A percentile compares a stretch with the other conserved stretches of the same genome.
phyloP scores from a whole-genome alignment of 116 monocot species.

The Dioscorea cayenensis region DNA sequence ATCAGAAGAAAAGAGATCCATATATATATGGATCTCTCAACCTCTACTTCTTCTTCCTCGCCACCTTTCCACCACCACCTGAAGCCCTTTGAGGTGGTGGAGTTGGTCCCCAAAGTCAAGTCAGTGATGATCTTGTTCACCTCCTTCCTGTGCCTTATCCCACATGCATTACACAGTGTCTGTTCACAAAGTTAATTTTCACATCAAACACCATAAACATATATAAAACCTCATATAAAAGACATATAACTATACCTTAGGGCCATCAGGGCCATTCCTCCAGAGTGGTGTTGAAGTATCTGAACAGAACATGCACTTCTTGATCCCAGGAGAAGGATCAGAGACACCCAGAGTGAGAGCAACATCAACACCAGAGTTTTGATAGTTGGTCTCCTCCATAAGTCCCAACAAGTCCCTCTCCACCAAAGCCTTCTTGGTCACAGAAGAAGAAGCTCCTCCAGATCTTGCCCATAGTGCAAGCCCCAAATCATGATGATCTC shows the following conservation, averaged over 20 bases:
- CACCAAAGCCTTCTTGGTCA: not conserved
- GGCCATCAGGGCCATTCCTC: conserved; percentile 36
- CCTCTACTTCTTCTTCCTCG: too few species aligned
- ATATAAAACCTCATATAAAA: too few species aligned
- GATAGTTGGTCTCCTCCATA: conserved; percentile 6
- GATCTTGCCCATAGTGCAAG: too few species aligned
- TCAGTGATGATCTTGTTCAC: not conserved
- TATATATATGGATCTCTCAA: too few species aligned
- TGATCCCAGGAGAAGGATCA: not conserved
- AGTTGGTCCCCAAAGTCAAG: too few species aligned
- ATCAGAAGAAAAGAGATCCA: too few species aligned
- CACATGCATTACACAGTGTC: not conserved
- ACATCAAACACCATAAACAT: too few species aligned
- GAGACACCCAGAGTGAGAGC: conserved; percentile 11
- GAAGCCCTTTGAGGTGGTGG: too few species aligned
- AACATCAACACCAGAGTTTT: conserved; percentile 18
- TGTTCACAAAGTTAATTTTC: not conserved
- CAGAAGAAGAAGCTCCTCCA: too few species aligned
- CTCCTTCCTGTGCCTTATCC: not conserved
- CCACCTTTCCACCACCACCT: too few species aligned
- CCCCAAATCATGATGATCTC: too few species aligned
- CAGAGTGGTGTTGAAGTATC: conserved; percentile 23
- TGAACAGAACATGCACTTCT: conserved; percentile 17
- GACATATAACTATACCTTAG: conserved; percentile 18
- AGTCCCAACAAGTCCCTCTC: conserved; percentile 18